These are phyloP conservation scores for Ogataea paradorogensis DNA, from an alignment of 805 yeast genomes.

Conservation along the genomic window DNA sequence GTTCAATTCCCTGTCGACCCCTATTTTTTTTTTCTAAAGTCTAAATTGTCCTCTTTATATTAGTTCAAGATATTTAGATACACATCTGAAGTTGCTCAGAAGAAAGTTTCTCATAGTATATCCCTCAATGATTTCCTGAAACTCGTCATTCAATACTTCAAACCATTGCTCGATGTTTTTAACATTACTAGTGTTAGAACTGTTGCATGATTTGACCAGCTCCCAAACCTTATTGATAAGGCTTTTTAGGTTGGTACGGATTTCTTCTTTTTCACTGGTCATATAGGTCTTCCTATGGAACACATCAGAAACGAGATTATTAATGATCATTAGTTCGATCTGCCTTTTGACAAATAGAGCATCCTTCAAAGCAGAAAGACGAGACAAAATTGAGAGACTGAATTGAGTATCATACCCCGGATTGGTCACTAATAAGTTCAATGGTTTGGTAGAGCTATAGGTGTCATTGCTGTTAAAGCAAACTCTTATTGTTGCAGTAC, in stretches of 20 bases:
- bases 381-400: constrained; percentile 26
- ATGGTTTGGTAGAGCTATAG: constrained; percentile 15
- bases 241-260: constrained; percentile 14
- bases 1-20: constrained; percentile 48
- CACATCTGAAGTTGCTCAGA: constrained; percentile 21
- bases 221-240: constrained; percentile 27
- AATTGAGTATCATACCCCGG: constrained; percentile 17
- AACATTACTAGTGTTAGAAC: constrained; percentile 22
- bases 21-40: constrained; percentile 23
- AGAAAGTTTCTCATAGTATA: constrained; percentile 30
- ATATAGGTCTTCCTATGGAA: constrained; percentile 14
- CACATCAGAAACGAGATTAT: constrained; percentile 20
- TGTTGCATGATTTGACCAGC: constrained; percentile 23
- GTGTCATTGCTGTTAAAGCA: constrained; percentile 5
- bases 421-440: constrained; percentile 23
- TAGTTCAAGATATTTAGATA: constrained; percentile 17
- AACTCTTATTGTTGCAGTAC: constrained; percentile 11
- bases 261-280: constrained; percentile 17
- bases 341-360: constrained; percentile 34
- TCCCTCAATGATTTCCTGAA: constrained; percentile 26
- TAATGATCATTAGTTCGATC: constrained; percentile 34
- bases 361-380: constrained; percentile 35
- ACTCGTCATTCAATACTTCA: constrained; percentile 14
- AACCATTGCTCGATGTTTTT: constrained; percentile 25
- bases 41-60: constrained; percentile 6